Evolutionary conservation across 352 stramenopile species (phyloP).

Genomic region (Phytophthora chlamydospora): DNA sequence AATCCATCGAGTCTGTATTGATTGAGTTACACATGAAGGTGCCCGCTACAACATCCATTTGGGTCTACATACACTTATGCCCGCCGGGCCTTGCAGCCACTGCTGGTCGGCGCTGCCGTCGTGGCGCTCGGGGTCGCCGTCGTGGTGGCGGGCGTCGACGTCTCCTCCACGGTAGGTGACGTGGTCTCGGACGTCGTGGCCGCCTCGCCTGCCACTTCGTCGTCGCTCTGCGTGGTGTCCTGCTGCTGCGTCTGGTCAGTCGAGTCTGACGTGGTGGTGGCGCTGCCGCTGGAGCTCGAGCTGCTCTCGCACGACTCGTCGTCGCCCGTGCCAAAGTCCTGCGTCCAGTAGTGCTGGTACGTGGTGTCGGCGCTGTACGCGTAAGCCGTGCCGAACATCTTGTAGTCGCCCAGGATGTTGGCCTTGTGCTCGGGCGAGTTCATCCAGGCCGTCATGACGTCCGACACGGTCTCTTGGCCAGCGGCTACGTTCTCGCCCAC

Average conservation of each 20-base stretch:
- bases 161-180: slow-evolving; percentile 16
- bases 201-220: slow-evolving; percentile 28
- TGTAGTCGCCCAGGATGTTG: slow-evolving; percentile 49
- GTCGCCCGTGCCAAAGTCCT: slow-evolving; percentile 47
- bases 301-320: slow-evolving; percentile 29
- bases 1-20: too few relatives aligned
- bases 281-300: slow-evolving; percentile 29
- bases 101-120: slow-evolving; percentile 16
- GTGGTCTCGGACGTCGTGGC: slow-evolving; percentile 20
- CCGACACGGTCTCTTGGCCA: slow-evolving; percentile 42
- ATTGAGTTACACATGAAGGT: slow-evolving; percentile 1
- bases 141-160: background rate
- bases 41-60: background rate
- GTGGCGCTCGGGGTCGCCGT: slow-evolving; percentile 9
- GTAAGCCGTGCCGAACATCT: slow-evolving; percentile 35
- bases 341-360: slow-evolving; percentile 59
- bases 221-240: slow-evolving; percentile 2
- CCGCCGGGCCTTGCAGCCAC: slow-evolving; percentile 32
- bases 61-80: slow-evolving; percentile 10
- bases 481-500: slow-evolving; percentile 59
- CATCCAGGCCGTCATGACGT: slow-evolving; percentile 62
- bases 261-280: slow-evolving; percentile 12
- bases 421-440: slow-evolving; percentile 48
- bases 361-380: slow-evolving; percentile 28
- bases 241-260: slow-evolving; percentile 24